phyloP scores from a whole-genome alignment of 2,329 filamentous ascomycete species.

The Chaetomium sp. region DNA sequence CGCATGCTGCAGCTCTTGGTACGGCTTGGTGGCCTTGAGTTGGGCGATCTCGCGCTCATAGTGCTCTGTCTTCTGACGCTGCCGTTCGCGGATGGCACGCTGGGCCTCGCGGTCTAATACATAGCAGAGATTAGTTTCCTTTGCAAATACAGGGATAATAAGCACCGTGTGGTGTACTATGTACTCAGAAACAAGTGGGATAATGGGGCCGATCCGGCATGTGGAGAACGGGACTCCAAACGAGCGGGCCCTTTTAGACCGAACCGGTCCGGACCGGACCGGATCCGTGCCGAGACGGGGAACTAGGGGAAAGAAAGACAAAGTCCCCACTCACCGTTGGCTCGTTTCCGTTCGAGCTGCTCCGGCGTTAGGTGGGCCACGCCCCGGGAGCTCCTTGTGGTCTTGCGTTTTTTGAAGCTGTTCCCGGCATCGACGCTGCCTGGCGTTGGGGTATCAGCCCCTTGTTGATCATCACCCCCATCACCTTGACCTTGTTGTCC shows the following conservation, averaged over 20 bases:
- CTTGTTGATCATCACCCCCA: background rate
- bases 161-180: background rate
- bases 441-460: background rate
- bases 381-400: conserved; percentile 39
- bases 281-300: background rate
- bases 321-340: conserved; percentile 42
- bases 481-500: background rate
- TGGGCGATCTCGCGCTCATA: conserved; percentile 68
- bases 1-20: conserved; percentile 73
- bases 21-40: conserved; percentile 72
- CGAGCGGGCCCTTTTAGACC: background rate
- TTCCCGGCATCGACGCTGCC: background rate
- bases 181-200: no score
- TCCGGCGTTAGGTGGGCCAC: conserved; percentile 64
- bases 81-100: conserved; percentile 75
- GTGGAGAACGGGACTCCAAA: background rate
- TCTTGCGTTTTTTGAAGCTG: conserved; percentile 40
- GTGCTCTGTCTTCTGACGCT: conserved; percentile 69
- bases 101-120: conserved; percentile 70
- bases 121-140: background rate
- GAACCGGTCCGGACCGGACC: background rate
- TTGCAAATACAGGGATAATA: background rate
- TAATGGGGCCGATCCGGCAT: no score
- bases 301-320: background rate
- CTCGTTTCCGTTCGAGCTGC: conserved; percentile 62